Evolutionary conservation across 306 rosid species (phyloP), one percentile per base, ranked within the genome.

Genomic region (Sophora flavescens): DNA sequence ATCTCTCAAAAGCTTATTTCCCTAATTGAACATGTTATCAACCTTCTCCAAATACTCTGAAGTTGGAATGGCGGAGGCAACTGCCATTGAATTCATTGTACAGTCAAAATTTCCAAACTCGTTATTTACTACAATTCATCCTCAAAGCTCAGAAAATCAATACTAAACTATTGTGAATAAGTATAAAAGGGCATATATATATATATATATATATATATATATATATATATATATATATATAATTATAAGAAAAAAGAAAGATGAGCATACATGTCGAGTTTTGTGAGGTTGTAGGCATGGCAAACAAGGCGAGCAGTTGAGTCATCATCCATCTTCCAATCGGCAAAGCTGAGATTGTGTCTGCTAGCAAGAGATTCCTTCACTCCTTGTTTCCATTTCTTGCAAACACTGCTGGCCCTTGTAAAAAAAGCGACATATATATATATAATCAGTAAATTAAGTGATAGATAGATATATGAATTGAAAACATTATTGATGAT

Each of bases 301-400:
- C 73, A 85, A 86, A 95, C 91, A 6, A 92, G 81, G 78, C 97
- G 96, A 70, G 96, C 87, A 0, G 90, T 88, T 81, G 97, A 90
- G 41, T 92, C 90, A 81, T 95, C 97, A 45, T 95, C 97, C 99
- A 95, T 95, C 68, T 84, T 89, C 91, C 91, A 88, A 78, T 96
- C 97, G 11, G 93, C 93, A 84, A 95, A 90, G 81, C 93, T 89
- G 63, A 96, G 82, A 81, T 72, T 76, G 65, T 87, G 82, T 70
- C 85, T 92, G 6, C 88, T 66, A 28, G 93, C 91, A 50, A 95
- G 53, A 64, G 97, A 92, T 66, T 78, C 93, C 61, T 83, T 89
- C 79, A 88, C 97, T 58, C 91, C 99, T 79, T 87, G 88, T 76
- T 86, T 91, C 99, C 99, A 95, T 77, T 88, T 95, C 89, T 93